These are phyloP conservation scores for Clavispora santaluciae DNA, from an alignment of 805 yeast species.

Conservation along the genomic window DNA sequence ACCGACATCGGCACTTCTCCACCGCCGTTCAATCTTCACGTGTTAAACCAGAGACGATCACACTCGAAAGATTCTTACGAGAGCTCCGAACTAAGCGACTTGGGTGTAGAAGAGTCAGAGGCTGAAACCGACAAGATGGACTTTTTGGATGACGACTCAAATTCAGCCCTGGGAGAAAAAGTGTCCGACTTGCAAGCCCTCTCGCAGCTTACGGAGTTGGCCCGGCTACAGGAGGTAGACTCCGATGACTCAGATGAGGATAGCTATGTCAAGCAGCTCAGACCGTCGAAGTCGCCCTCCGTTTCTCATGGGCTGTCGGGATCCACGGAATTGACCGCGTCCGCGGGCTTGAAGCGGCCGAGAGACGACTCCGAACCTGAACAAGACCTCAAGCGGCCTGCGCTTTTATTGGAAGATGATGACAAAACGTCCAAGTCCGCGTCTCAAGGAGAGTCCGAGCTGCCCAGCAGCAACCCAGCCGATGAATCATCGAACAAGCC, in stretches of 20 bases:
- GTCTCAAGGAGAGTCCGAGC: no score
- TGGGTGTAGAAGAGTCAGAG: conserved; percentile 66
- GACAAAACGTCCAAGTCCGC: background rate
- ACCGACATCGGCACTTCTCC: conserved; percentile 40
- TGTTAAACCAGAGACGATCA: conserved; percentile 8
- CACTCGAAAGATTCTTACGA: conserved; percentile 26
- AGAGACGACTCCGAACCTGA: background rate
- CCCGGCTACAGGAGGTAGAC: conserved; percentile 34
- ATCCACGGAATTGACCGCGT: background rate
- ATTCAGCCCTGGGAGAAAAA: conserved; percentile 16
- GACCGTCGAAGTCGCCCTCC: background rate
- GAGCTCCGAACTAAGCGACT: conserved; percentile 44
- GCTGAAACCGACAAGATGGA: conserved; percentile 91
- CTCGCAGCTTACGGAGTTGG: conserved; percentile 40
- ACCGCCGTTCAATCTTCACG: conserved; percentile 28
- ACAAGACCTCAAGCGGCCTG: background rate
- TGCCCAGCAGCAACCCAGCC: no score
- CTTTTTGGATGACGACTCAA: conserved; percentile 33
- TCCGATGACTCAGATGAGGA: conserved; percentile 25
- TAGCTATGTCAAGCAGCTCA: background rate
- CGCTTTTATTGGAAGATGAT: background rate
- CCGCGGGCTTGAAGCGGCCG: background rate
- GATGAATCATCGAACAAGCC: no score
- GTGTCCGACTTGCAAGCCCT: conserved; percentile 34
- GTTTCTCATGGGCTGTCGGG: background rate